These are phyloP conservation scores for Entamoeba dispar DNA, from an alignment of 208 protist species.

Conservation along the genomic window DNA sequence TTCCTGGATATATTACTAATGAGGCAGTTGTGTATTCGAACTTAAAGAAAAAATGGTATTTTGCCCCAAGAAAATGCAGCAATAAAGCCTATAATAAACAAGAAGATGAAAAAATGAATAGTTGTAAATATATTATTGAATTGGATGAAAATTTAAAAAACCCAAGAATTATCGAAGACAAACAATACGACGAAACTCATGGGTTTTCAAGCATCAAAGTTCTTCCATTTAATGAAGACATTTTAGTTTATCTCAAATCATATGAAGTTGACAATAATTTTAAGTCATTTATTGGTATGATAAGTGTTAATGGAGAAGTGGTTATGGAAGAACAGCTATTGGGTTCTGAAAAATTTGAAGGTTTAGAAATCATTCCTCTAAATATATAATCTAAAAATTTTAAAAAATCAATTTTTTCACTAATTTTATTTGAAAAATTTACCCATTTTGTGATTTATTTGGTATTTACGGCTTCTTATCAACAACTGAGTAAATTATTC, in stretches of 20 bases:
- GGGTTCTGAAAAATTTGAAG: neutral
- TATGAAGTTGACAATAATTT: neutral
- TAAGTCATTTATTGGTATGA: neutral
- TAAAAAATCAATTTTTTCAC: no score
- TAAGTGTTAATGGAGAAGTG: neutral
- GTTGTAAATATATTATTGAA: neutral
- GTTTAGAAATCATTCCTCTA: neutral
- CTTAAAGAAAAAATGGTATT: neutral
- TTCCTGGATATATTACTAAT: neutral
- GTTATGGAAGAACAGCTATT: neutral
- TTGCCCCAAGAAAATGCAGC: neutral
- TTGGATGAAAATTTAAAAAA: neutral
- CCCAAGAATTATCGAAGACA: neutral
- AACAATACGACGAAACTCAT: neutral
- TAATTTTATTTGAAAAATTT: no score
- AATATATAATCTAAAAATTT: no score
- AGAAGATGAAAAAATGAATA: neutral
- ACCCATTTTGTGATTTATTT: no score
- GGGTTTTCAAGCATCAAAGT: neutral
- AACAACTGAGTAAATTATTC: no score
- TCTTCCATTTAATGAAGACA: neutral
- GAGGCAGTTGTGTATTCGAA: neutral
- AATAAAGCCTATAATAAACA: neutral
- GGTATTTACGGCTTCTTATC: no score
- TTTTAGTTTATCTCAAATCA: neutral